Conservation (phyloP, 352 stramenopile genomes). For the Pilasporangium apinafurcum region DNA sequence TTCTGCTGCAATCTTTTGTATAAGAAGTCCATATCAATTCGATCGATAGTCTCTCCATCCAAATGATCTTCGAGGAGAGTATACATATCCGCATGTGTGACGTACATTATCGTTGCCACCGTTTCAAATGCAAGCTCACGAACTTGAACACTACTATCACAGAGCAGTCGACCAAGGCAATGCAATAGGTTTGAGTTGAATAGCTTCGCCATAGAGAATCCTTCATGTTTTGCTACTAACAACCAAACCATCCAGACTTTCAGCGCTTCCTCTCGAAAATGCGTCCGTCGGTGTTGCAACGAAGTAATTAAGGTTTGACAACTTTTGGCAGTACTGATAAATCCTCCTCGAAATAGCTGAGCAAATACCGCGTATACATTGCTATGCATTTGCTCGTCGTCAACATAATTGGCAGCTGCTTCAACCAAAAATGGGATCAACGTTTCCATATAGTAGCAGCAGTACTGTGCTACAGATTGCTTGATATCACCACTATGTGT, state of each 20-base stretch:
- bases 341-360: constrained; percentile 24
- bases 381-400: constrained; percentile 42
- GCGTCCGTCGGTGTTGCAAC: constrained; percentile 38
- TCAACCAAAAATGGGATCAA: constrained; percentile 46
- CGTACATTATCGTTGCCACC: no score
- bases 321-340: constrained; percentile 10
- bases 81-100: constrained; percentile 24
- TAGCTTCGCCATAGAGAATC: constrained; percentile 5
- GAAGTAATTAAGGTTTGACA: constrained; percentile 20
- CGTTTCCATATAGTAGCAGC: constrained; percentile 27
- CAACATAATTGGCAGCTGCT: constrained; percentile 42
- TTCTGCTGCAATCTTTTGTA: constrained; percentile 25
- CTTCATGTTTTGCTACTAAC: constrained; percentile 17
- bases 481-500: background rate
- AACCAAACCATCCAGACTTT: constrained; percentile 54
- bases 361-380: constrained; percentile 22
- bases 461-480: background rate
- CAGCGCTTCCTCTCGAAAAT: constrained; percentile 57
- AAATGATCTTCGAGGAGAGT: constrained; percentile 32
- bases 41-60: constrained; percentile 43
- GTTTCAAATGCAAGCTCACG: constrained; percentile 41
- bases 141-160: constrained; percentile 39
- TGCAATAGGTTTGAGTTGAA: constrained; percentile 17
- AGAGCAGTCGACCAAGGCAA: constrained; percentile 31
- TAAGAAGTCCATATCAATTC: constrained; percentile 43